phyloP scores from a whole-genome alignment of 2,329 filamentous ascomycete genomes.

The Gnomoniopsis smithogilvyi region DNA sequence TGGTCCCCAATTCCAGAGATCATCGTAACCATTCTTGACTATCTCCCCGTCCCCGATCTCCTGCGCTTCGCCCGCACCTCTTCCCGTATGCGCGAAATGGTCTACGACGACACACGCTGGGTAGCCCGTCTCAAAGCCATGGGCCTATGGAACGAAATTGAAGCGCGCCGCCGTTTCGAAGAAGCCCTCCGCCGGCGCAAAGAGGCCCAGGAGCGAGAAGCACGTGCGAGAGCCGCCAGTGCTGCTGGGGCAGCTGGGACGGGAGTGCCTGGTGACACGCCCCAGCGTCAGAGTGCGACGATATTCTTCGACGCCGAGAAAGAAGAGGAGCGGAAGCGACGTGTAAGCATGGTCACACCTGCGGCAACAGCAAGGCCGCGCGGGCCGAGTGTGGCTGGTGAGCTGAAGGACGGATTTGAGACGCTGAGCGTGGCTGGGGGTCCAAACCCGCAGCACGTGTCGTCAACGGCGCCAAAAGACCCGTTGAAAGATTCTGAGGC shows the following conservation, averaged over 20 bases:
- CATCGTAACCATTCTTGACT: constrained; percentile 81
- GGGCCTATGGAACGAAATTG: constrained; percentile 87
- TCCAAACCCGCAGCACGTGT: constrained; percentile 18
- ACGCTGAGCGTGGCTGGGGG: constrained; percentile 57
- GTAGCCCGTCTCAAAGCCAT: constrained; percentile 81
- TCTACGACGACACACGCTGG: constrained; percentile 97
- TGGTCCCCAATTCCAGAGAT: constrained; percentile 60
- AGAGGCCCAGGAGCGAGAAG: constrained; percentile 55
- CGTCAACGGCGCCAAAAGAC: constrained; percentile 34
- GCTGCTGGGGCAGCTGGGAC: constrained; percentile 21
- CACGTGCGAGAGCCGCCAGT: constrained; percentile 31
- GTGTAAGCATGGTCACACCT: constrained; percentile 1
- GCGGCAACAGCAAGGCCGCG: neutral
- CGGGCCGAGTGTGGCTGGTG: constrained; percentile 28
- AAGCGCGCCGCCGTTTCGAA: constrained; percentile 79
- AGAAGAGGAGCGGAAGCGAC: constrained; percentile 31
- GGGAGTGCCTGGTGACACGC: constrained; percentile 17
- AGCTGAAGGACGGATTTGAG: constrained; percentile 69
- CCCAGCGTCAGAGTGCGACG: constrained; percentile 6
- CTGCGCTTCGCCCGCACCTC: constrained; percentile 82
- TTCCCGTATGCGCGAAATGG: constrained; percentile 90
- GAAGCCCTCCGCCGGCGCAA: constrained; percentile 61
- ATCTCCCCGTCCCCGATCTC: constrained; percentile 80
- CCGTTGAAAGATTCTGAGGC: constrained; percentile 57
- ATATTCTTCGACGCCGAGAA: constrained; percentile 48